These are phyloP conservation scores for Infundibulicybe gibba DNA, from an alignment of 768 basidiomycete genomes.

Conservation along the genomic window DNA sequence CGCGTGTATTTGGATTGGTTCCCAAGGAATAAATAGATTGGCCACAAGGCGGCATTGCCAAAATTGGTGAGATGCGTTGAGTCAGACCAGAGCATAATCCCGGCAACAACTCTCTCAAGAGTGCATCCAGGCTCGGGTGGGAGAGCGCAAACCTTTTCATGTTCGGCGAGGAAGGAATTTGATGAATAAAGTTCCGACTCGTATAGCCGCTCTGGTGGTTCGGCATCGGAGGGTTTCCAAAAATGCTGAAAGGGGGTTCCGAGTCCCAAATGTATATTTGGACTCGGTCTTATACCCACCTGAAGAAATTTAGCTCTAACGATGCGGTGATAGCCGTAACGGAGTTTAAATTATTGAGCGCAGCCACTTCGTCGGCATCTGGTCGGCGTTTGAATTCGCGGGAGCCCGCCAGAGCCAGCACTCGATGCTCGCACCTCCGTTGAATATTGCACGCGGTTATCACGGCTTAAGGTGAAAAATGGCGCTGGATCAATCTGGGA, in stretches of 20 bases:
- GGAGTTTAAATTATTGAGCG: too few relatives aligned
- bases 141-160: constrained; percentile 9
- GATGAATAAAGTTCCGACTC: constrained; percentile 12
- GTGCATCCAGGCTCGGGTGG: constrained; percentile 7
- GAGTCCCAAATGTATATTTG: too few relatives aligned
- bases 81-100: constrained; percentile 29
- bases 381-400: too few relatives aligned
- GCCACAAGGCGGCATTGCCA: constrained; percentile 32
- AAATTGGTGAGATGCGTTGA: constrained; percentile 31
- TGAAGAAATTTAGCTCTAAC: too few relatives aligned
- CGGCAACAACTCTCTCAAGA: constrained; percentile 20
- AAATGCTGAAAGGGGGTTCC: constrained; percentile 11
- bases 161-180: constrained; percentile 10
- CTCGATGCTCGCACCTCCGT: too few relatives aligned
- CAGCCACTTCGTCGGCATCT: too few relatives aligned
- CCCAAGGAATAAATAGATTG: constrained; percentile 33
- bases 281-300: too few relatives aligned
- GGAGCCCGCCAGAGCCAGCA: too few relatives aligned
- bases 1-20: constrained; percentile 34
- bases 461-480: too few relatives aligned
- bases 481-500: too few relatives aligned
- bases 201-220: not conserved
- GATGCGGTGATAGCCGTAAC: too few relatives aligned
- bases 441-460: too few relatives aligned
- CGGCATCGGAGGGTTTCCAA: constrained; percentile 9